phyloP scores from a whole-genome alignment of 371 early-diverging fungal species.

The Nematocida ironsii region DNA sequence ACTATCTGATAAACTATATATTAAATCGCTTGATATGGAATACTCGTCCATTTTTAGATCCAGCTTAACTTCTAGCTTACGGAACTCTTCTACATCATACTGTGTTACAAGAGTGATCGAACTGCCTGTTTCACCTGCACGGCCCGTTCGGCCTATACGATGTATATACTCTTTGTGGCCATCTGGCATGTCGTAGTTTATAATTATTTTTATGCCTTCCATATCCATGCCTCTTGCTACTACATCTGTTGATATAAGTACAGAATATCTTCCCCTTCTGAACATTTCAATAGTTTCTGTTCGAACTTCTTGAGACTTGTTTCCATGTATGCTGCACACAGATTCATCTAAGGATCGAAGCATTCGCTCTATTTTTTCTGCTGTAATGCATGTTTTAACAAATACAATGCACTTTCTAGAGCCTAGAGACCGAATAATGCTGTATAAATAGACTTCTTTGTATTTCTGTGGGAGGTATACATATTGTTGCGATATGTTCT shows the following conservation, averaged over 20 bases:
- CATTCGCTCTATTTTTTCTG: constrained; percentile 81
- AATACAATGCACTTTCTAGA: constrained; percentile 79
- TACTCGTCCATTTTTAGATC: constrained; percentile 81
- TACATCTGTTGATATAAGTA: constrained; percentile 94
- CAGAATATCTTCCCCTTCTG: constrained; percentile 74
- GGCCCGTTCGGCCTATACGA: constrained; percentile 89
- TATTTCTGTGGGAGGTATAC: constrained; percentile 85
- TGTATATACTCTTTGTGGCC: constrained; percentile 88
- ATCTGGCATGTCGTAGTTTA: constrained; percentile 92
- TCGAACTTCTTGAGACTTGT: constrained; percentile 84
- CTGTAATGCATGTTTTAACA: constrained; percentile 88
- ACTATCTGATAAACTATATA: constrained; percentile 34
- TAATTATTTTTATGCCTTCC: constrained; percentile 83
- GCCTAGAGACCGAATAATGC: constrained; percentile 71
- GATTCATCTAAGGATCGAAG: constrained; percentile 81
- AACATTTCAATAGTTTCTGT: constrained; percentile 82
- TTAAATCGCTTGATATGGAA: constrained; percentile 14
- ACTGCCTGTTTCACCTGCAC: constrained; percentile 83
- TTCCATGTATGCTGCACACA: constrained; percentile 79
- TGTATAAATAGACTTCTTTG: constrained; percentile 79
- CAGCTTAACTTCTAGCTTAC: constrained; percentile 89
- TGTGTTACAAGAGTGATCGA: constrained; percentile 90
- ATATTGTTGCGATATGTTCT: constrained; percentile 80
- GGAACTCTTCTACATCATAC: constrained; percentile 84
- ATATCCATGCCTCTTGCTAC: constrained; percentile 92